These are phyloP conservation scores for Gracilaria domingensis DNA, from an alignment of 23 red algal genomes.

Conservation along the genomic window DNA sequence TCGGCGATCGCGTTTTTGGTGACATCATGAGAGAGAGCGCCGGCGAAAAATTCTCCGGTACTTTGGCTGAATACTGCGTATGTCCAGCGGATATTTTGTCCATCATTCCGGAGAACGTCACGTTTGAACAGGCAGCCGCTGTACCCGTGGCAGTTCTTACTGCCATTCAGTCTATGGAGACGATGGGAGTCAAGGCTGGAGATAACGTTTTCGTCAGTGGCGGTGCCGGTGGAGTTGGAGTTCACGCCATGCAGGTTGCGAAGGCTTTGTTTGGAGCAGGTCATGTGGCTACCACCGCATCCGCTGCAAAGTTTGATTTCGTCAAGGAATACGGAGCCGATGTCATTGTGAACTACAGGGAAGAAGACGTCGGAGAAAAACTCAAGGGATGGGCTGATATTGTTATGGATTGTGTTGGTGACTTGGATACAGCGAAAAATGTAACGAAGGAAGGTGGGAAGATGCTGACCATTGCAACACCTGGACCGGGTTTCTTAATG, in stretches of 20 bases:
- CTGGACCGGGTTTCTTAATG: not conserved
- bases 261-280: slow-evolving; percentile 39
- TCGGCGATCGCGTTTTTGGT: slow-evolving; percentile 78
- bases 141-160: slow-evolving; percentile 44
- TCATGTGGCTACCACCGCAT: slow-evolving; percentile 71
- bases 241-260: slow-evolving; percentile 69
- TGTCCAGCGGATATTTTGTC: slow-evolving; percentile 15
- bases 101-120: slow-evolving; percentile 31
- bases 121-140: slow-evolving; percentile 48
- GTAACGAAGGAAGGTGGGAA: slow-evolving; percentile 36
- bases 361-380: slow-evolving; percentile 34
- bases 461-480: not conserved
- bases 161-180: slow-evolving; percentile 39
- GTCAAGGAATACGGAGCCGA: slow-evolving; percentile 63
- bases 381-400: slow-evolving; percentile 67
- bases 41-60: slow-evolving; percentile 38
- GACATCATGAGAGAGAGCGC: slow-evolving; percentile 53
- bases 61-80: slow-evolving; percentile 52
- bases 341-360: slow-evolving; percentile 61
- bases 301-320: slow-evolving; percentile 56
- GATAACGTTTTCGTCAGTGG: slow-evolving; percentile 58
- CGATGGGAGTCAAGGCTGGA: slow-evolving; percentile 3
- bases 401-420: slow-evolving; percentile 40
- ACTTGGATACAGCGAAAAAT: slow-evolving; percentile 39
- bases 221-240: slow-evolving; percentile 73